phyloP scores from a whole-genome alignment of 306 rosid species.

The Acacia confusa region DNA sequence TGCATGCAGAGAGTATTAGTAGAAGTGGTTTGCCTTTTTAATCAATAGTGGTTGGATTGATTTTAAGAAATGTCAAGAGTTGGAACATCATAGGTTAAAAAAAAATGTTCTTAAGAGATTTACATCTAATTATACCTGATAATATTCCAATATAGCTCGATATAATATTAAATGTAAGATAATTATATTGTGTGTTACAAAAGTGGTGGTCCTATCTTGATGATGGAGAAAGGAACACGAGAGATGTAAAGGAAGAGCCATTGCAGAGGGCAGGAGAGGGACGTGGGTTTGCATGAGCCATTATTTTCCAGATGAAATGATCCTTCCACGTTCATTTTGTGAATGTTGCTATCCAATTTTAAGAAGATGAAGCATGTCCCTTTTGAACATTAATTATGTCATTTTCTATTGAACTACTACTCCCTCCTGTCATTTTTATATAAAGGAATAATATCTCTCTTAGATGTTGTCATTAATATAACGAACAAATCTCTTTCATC shows the following conservation, averaged over 20 bases:
- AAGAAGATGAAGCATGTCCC: background rate
- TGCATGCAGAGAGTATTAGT: background rate
- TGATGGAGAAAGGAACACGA: background rate
- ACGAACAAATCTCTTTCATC: too few species aligned
- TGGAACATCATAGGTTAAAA: too few species aligned
- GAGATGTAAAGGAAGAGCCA: background rate
- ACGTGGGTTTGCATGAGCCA: background rate
- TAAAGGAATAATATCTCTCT: too few species aligned
- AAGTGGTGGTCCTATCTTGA: background rate
- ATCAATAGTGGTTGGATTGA: too few species aligned
- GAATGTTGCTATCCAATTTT: background rate
- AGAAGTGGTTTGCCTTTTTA: background rate
- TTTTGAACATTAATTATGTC: background rate
- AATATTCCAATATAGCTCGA: background rate
- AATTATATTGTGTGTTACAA: background rate
- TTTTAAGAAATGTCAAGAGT: background rate
- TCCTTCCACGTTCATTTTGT: background rate
- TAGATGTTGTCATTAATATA: rapidly evolving
- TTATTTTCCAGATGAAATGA: background rate
- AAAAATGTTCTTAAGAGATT: too few species aligned
- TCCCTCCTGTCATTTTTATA: too few species aligned
- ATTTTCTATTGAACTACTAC: background rate
- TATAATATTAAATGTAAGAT: background rate
- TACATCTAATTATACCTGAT: background rate
- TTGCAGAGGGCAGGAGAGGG: background rate